phyloP scores from a whole-genome alignment of 805 yeast genomes.

The Wickerhamiella galacta region DNA sequence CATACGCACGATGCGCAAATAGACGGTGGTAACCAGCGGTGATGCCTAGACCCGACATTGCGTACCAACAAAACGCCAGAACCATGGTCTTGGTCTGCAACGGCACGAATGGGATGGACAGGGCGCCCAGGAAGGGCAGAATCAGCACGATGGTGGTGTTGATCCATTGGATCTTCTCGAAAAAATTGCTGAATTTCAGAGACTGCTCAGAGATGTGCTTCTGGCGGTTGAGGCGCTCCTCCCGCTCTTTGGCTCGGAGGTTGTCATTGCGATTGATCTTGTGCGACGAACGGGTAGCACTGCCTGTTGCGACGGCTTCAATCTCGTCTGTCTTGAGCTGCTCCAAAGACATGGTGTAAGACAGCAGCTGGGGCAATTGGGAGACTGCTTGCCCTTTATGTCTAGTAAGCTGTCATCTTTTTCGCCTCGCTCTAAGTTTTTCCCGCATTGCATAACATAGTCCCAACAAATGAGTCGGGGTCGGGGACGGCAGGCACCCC shows the following conservation, averaged over 20 bases:
- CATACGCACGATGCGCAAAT: constrained; percentile 48
- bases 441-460: no score
- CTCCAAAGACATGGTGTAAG: constrained; percentile 11
- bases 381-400: no score
- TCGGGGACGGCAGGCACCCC: no score
- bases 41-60: constrained; percentile 48
- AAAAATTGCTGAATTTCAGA: constrained; percentile 58
- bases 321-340: constrained; percentile 19
- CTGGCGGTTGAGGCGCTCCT: constrained; percentile 12
- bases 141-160: constrained; percentile 39
- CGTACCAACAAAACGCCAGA: constrained; percentile 39
- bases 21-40: constrained; percentile 75
- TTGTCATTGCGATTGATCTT: constrained; percentile 17
- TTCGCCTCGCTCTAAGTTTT: no score
- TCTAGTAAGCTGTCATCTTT: no score
- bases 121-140: constrained; percentile 37
- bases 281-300: constrained; percentile 13
- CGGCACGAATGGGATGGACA: constrained; percentile 27
- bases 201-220: constrained; percentile 55
- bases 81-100: constrained; percentile 35
- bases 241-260: constrained; percentile 8
- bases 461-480: no score
- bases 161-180: constrained; percentile 60
- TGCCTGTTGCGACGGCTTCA: constrained; percentile 23
- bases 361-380: not conserved